Base-by-base conservation (phyloP, 306 rosid genomes). In the Castanea mollissima region DNA sequence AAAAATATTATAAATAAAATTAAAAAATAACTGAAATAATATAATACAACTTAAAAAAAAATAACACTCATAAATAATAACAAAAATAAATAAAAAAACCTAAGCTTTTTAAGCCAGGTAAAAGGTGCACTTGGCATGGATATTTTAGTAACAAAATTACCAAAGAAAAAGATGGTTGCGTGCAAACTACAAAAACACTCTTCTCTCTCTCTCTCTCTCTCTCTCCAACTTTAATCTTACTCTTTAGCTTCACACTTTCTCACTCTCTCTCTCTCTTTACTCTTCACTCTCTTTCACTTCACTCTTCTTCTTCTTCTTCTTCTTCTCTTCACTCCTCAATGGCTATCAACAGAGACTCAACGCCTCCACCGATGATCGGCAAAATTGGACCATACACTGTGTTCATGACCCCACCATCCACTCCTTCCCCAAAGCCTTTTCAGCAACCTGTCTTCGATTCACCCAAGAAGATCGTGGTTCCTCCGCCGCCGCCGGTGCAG, bases 341-440 rank as follows among this genome's bases (percentile, higher is more conserved):
- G 99, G 81, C 91, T 49, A 55, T 87, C 88, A 93, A 89, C 83
- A 65, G 70, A 46, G 97, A 90, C 81, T 86, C 94, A 31, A 85
- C 97, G 55, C 98, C 99, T 6, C 94, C 98, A 0, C 99, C 99
- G 0, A 76, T 89, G 69, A 96, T 93, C 77, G 96, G 99, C 3
- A 96, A 96, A 86, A 93, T 96, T 60, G 99, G 99, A 0, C 99
- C 99, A 32, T 96, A 96, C 92, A 96, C 99, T 12, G 99, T 96
- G 15, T 96, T 96, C 89, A 86, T 91, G 92, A 96, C 99, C 57
- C 99, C 99, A 13, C 98, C 99, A 20, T 79, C 99, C 38, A 89
- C 98, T 0, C 94, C 98, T 38, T 38, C 46, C 46, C 46, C 46
- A 1, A 85, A 84, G 38, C 96, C 97, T 32, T 23, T 88, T 20